Evolutionary conservation across 139 green algal species (phyloP), one percentile per base, ranked within the genome.

Genomic region (Pleodorina starrii): DNA sequence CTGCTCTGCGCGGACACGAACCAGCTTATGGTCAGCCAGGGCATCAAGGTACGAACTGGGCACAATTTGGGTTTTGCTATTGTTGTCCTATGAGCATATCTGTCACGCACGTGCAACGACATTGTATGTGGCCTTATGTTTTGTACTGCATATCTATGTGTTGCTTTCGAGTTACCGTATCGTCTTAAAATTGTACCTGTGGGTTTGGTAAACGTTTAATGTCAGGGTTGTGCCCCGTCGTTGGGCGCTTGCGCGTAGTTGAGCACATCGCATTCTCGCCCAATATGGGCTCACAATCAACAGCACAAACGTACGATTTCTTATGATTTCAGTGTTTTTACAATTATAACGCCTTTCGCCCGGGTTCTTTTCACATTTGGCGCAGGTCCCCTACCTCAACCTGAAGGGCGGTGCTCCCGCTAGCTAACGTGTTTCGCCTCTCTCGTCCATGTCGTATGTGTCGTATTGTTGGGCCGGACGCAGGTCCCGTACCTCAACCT

Each of bases 401-500:
- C 72, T 80, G 72, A 57, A 80, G 5, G 38, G 42, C 17, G 69
- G 35, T 7, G 69, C 69, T 32, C 1, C 36, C 40, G 36, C 36
- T 29, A 77, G 36, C 69, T 48, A 19, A 50, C 69, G 36, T 50
- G 12, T 48, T 77, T 27, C 57, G 57, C 57, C 23, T 69, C 12
- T 48, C 2, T 77, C 36, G 32, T n/a, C 63, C 32, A 35, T 38
- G 12, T 73, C 63, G 63, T 48, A 27, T 77, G 5, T 50, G 69
- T 48, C 36, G 32, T 77, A 48, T 7, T 48, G 32, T 32, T 32
- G 36, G 69, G 2, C 2, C 69, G 36, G 69, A 19, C 42, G 72
- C 72, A 80, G 72, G 72, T 80, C 3, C 72, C 72, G 43, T 80
- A 59, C 42, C 72, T 80, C 40, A 80, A 80, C 72, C 72, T 80